Evolutionary conservation across 768 basidiomycete genomes (phyloP).

Genomic region (Mycena galopus): DNA sequence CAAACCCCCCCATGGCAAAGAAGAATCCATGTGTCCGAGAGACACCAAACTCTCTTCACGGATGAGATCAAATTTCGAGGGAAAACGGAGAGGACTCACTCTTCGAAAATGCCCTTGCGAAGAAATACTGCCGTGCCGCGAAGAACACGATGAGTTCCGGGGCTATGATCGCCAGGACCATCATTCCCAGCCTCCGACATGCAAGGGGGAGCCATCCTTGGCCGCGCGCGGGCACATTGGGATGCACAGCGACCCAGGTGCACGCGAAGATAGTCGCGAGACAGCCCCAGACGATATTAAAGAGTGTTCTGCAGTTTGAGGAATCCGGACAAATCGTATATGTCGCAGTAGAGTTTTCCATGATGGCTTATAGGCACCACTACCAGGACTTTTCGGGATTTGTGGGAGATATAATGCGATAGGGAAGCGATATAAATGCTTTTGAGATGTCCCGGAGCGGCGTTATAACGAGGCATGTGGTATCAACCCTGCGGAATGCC

Average conservation of each 20-base stretch:
- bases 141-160: constrained; percentile 7
- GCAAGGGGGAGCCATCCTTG: neutral
- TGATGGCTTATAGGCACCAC: too few relatives aligned
- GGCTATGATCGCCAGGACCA: neutral
- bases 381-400: too few relatives aligned
- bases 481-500: too few relatives aligned
- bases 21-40: neutral
- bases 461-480: too few relatives aligned
- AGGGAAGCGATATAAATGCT: too few relatives aligned
- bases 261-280: neutral
- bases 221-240: neutral
- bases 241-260: neutral
- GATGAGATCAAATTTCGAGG: neutral
- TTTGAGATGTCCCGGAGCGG: too few relatives aligned
- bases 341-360: too few relatives aligned
- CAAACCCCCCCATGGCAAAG: neutral
- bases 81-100: neutral
- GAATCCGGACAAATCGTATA: too few relatives aligned
- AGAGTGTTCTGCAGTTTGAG: too few relatives aligned
- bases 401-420: too few relatives aligned
- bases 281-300: neutral
- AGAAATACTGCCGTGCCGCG: neutral
- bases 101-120: neutral
- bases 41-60: neutral
- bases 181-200: neutral